These are phyloP conservation scores for Quercus robur DNA, from an alignment of 306 rosid species.

Conservation along the genomic window DNA sequence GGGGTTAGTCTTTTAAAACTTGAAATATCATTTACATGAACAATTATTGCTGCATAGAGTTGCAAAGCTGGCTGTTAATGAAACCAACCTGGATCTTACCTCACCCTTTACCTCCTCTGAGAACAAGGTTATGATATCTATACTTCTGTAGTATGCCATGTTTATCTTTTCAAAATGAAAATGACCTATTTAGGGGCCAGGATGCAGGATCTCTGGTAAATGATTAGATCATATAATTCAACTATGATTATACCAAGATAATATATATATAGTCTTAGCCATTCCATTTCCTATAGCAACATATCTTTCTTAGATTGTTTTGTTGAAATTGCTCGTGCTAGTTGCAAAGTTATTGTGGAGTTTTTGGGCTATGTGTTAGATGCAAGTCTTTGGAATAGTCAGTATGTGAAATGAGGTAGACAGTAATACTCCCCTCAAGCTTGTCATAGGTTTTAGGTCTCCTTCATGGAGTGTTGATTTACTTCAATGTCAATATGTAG, in stretches of 20 bases:
- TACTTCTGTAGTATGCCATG: neutral
- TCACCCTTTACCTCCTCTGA: neutral
- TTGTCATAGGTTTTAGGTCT: no score
- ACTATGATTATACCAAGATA: neutral
- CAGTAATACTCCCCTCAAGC: no score
- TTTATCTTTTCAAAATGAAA: neutral
- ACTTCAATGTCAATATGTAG: no score
- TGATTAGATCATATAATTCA: neutral
- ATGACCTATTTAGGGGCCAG: neutral
- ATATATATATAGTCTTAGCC: no score
- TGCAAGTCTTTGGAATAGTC: neutral
- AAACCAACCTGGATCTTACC: constrained; percentile 5
- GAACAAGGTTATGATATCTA: neutral
- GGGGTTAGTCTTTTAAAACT: neutral
- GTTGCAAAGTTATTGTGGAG: neutral
- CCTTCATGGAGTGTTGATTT: no score
- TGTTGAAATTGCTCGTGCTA: neutral
- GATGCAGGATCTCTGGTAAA: neutral
- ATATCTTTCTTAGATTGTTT: neutral
- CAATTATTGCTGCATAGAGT: neutral
- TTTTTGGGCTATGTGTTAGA: neutral
- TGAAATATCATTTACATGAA: constrained; percentile 7
- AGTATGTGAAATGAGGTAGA: no score
- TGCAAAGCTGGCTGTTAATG: neutral
- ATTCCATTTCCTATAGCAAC: neutral